These are phyloP conservation scores for Crithidia mellificae DNA, from an alignment of 208 protist genomes.

Conservation along the genomic window DNA sequence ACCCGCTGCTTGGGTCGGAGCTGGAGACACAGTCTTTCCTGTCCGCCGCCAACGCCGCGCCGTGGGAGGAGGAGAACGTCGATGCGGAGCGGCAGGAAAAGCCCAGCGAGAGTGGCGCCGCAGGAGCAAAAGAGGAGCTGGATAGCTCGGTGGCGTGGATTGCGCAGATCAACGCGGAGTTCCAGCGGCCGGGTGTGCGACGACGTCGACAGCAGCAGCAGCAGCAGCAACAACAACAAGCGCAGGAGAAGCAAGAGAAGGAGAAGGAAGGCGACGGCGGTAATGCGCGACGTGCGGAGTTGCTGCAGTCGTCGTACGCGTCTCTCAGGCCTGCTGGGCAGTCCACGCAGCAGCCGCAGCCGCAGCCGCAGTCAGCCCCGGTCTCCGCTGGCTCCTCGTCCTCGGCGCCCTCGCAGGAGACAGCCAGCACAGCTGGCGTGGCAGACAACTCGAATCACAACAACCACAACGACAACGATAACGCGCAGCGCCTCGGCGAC, in stretches of 20 bases:
- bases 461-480: not conserved
- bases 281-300: not conserved
- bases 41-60: conserved; percentile 1
- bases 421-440: not conserved
- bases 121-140: not conserved
- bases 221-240: not conserved
- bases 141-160: conserved; percentile 10
- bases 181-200: not conserved
- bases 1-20: conserved; percentile 32
- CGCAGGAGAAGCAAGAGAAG: not conserved
- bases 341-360: not conserved
- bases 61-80: not conserved
- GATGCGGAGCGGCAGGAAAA: not conserved
- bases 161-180: conserved; percentile 13
- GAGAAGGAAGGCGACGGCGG: not conserved
- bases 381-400: not conserved
- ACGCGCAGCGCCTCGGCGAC: not conserved
- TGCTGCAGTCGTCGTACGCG: not conserved
- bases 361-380: not conserved
- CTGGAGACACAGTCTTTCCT: conserved; percentile 17
- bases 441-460: not conserved
- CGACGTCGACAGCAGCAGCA: not conserved
- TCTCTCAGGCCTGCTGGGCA: not conserved
- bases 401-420: not conserved
- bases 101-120: not conserved